Conservation (phyloP, 2,329 filamentous ascomycete species). For the Catunica adiposa region DNA sequence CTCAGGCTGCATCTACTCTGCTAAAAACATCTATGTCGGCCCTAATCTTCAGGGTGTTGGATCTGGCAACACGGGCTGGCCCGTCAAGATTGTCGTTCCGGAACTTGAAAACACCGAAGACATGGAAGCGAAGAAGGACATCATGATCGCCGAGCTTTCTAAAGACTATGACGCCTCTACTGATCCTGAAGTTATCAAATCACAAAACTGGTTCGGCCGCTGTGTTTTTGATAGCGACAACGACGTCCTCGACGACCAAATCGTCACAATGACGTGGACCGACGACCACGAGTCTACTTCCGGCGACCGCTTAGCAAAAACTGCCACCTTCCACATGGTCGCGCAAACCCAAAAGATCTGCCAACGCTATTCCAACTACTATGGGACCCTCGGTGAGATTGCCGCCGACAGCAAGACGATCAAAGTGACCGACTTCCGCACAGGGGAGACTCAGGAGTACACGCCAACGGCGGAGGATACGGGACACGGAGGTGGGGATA, state of each 20-base stretch:
- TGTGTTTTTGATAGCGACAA: conserved; percentile 92
- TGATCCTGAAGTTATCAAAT: conserved; percentile 27
- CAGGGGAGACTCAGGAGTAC: conserved; percentile 26
- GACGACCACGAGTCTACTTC: conserved; percentile 35
- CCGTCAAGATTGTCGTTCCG: conserved; percentile 73
- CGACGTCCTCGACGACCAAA: conserved; percentile 83
- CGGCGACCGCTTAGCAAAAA: conserved; percentile 49
- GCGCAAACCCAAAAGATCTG: conserved; percentile 79
- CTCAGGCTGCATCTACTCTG: conserved; percentile 62
- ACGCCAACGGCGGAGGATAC: conserved; percentile 24
- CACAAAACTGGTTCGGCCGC: conserved; percentile 68
- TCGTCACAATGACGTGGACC: conserved; percentile 76
- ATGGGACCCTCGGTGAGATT: conserved; percentile 75
- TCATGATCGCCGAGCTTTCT: conserved; percentile 27
- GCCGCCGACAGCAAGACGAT: conserved; percentile 59
- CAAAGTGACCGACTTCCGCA: conserved; percentile 33
- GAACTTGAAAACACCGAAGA: conserved; percentile 68
- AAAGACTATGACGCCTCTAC: conserved; percentile 38
- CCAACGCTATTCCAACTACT: conserved; percentile 67
- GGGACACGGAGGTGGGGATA: conserved; percentile 26
- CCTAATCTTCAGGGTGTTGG: conserved; percentile 41
- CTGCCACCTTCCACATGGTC: conserved; percentile 84
- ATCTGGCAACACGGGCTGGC: conserved; percentile 58
- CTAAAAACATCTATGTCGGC: conserved; percentile 66
- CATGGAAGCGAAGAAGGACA: conserved; percentile 24